phyloP scores from a whole-genome alignment of 495 filamentous ascomycete species.

The Aspergillus mulundensis region DNA sequence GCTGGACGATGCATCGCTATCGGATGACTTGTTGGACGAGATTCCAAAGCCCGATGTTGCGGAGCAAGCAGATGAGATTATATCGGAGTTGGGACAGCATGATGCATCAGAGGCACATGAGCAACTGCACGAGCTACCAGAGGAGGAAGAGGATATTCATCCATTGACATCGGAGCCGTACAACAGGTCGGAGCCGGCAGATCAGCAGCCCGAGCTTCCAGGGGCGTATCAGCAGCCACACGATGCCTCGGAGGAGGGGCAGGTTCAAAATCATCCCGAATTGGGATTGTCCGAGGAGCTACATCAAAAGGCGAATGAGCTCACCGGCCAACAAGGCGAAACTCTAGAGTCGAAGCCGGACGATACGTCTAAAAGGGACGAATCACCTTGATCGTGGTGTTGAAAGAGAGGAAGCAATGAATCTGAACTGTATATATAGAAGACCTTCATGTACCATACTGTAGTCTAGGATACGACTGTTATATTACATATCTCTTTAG shows the following conservation, averaged over 20 bases:
- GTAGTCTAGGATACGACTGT: conserved; percentile 2
- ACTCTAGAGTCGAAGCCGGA: too few species aligned
- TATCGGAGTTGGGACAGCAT: not conserved
- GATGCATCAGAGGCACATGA: not conserved
- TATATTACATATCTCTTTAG: not conserved
- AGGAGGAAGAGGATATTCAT: not conserved
- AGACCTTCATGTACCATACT: conserved; percentile 13
- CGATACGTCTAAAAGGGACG: not conserved
- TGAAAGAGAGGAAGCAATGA: not conserved
- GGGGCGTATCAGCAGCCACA: too few species aligned
- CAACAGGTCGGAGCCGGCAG: not conserved
- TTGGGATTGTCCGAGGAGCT: too few species aligned
- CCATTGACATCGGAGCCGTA: not conserved
- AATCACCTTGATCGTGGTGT: not conserved
- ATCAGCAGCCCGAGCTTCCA: too few species aligned
- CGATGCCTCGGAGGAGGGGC: too few species aligned
- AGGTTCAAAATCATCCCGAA: too few species aligned
- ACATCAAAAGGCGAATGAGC: too few species aligned
- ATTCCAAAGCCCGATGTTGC: not conserved
- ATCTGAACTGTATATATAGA: conserved; percentile 8
- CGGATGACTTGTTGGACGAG: not conserved
- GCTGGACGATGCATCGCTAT: conserved; percentile 8
- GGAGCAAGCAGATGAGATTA: not conserved
- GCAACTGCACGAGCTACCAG: not conserved
- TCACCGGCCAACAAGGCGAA: too few species aligned